A percentile compares a stretch with the other conserved stretches of the same genome.
phyloP scores from a whole-genome alignment of 768 basidiomycete species.

The Termitomyces sp. region DNA sequence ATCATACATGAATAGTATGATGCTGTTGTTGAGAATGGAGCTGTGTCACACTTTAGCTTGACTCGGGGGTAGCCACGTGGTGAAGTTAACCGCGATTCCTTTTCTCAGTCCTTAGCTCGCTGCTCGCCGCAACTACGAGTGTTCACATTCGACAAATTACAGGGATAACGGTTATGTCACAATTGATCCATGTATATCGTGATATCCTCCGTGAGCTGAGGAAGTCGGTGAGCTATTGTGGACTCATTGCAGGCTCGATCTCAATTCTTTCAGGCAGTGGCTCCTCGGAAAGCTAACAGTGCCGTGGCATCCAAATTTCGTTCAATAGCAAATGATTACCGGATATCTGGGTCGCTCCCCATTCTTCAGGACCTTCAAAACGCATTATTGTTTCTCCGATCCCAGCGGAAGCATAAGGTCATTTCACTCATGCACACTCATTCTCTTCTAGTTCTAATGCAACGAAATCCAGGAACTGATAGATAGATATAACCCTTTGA shows the following conservation, averaged over 20 bases:
- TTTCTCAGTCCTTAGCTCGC: neutral
- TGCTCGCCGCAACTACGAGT: neutral
- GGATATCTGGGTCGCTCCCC: constrained; percentile 18
- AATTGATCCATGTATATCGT: constrained; percentile 32
- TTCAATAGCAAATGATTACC: constrained; percentile 39
- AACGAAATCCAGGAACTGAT: constrained; percentile 51
- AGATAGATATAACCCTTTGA: constrained; percentile 82
- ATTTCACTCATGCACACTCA: constrained; percentile 11
- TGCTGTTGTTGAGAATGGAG: neutral
- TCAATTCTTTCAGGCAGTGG: constrained; percentile 19
- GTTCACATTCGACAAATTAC: neutral
- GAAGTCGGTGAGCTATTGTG: constrained; percentile 35
- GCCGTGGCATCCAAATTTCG: constrained; percentile 48
- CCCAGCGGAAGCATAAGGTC: constrained; percentile 77
- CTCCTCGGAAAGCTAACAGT: constrained; percentile 31
- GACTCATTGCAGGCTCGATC: neutral
- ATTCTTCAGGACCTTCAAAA: constrained; percentile 50
- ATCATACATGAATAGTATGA: neutral
- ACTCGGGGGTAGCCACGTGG: neutral
- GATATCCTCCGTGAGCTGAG: constrained; percentile 48
- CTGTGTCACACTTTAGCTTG: too few species aligned
- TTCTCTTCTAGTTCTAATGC: neutral
- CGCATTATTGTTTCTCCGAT: constrained; percentile 58
- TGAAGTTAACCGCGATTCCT: neutral
- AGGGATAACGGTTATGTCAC: constrained; percentile 13